These are phyloP conservation scores for Phanerodontia chrysosporium DNA, from an alignment of 768 basidiomycete genomes.

Conservation along the genomic window DNA sequence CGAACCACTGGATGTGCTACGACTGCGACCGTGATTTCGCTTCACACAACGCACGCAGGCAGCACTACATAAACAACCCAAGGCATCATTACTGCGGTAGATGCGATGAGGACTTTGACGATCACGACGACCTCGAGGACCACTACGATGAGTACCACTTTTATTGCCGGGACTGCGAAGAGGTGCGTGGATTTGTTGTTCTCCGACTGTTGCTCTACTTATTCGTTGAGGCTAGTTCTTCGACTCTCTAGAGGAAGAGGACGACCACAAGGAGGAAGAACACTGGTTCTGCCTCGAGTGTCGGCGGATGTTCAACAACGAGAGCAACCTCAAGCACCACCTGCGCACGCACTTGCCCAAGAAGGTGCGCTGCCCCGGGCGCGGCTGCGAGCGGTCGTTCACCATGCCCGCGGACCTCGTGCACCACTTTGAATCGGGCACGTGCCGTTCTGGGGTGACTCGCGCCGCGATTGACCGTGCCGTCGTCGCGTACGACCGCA, in stretches of 20 bases:
- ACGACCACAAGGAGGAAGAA: constrained; percentile 13
- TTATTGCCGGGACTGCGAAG: constrained; percentile 31
- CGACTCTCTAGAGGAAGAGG: not conserved
- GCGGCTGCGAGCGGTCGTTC: constrained; percentile 44
- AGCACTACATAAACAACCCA: constrained; percentile 51
- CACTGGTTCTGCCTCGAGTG: constrained; percentile 43
- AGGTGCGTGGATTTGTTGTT: not conserved
- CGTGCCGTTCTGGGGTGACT: constrained; percentile 46
- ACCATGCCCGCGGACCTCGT: constrained; percentile 50
- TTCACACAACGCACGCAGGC: constrained; percentile 28
- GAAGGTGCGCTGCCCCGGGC: constrained; percentile 32
- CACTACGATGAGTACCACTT: constrained; percentile 41
- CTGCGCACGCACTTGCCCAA: constrained; percentile 41
- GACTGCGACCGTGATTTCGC: constrained; percentile 45
- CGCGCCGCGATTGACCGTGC: constrained; percentile 35
- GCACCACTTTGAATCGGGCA: constrained; percentile 60
- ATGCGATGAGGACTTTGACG: constrained; percentile 42
- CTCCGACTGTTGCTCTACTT: not conserved
- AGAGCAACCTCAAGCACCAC: constrained; percentile 42
- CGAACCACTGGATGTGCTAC: constrained; percentile 40
- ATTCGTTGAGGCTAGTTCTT: no score
- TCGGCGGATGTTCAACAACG: constrained; percentile 37
- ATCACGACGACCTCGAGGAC: constrained; percentile 26
- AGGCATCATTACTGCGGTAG: constrained; percentile 48
- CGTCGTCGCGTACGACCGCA: constrained; percentile 40